Evolutionary conservation across 2,329 filamentous ascomycete genomes (phyloP).

Genomic region (Colletotrichum plurivorum): DNA sequence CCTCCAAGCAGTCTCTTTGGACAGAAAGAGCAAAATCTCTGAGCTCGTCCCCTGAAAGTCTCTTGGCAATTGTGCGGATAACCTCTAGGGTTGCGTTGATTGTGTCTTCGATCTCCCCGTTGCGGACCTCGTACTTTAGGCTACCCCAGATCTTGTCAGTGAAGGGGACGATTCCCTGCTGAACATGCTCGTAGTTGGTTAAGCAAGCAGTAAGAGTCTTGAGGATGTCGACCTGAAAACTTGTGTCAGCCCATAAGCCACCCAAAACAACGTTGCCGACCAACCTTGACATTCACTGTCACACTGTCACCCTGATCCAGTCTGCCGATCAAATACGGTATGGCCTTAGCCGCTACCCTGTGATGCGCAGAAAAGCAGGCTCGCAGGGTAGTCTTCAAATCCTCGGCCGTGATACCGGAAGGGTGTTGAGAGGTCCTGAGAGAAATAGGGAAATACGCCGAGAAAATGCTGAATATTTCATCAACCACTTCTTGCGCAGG

Average conservation of each 20-base stretch:
- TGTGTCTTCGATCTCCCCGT: conserved; percentile 71
- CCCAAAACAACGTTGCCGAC: conserved; percentile 16
- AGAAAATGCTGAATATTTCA: conserved; percentile 68
- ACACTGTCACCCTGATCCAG: conserved; percentile 72
- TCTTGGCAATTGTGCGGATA: conserved; percentile 63
- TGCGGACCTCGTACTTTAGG: conserved; percentile 75
- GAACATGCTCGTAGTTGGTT: conserved; percentile 61
- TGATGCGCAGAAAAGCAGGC: conserved; percentile 67
- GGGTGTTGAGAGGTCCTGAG: conserved; percentile 65
- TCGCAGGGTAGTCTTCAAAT: conserved; percentile 67
- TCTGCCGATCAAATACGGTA: conserved; percentile 70
- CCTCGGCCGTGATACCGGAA: conserved; percentile 67
- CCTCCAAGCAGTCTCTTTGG: conserved; percentile 67
- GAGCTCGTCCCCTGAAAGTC: conserved; percentile 60
- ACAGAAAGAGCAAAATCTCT: conserved; percentile 62
- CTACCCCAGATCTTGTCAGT: conserved; percentile 68
- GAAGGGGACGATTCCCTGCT: conserved; percentile 63
- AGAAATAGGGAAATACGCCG: conserved; percentile 73
- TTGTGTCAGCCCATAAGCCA: conserved; percentile 2
- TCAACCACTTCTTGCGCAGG: conserved; percentile 61
- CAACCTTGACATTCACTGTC: conserved; percentile 70
- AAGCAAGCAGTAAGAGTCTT: conserved; percentile 69
- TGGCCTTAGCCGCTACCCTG: conserved; percentile 59
- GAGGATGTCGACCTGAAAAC: conserved; percentile 65
- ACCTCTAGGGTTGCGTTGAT: conserved; percentile 70